Evolutionary conservation across 495 filamentous ascomycete species (phyloP).

Genomic region (Trichoderma orchidacearum): DNA sequence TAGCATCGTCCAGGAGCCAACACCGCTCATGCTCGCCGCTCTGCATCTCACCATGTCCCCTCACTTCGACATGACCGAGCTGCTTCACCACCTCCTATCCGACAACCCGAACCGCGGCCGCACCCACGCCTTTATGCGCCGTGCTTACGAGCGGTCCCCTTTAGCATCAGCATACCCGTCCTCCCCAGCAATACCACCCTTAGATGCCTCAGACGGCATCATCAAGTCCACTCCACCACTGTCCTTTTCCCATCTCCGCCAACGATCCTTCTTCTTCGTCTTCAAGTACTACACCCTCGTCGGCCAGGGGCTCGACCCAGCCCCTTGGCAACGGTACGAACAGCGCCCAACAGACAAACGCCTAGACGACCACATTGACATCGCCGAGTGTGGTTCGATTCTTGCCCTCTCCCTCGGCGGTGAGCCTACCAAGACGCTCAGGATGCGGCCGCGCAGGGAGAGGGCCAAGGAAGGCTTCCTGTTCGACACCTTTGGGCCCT

Average conservation of each 20-base stretch:
- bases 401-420: constrained; percentile 35
- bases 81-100: constrained; percentile 27
- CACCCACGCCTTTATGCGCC: constrained; percentile 21
- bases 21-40: constrained; percentile 35
- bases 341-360: constrained; percentile 20
- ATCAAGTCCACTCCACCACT: constrained; percentile 1
- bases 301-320: constrained; percentile 23
- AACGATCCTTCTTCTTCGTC: constrained; percentile 36
- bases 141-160: constrained; percentile 13
- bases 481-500: constrained; percentile 33
- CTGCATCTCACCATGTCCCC: constrained; percentile 32
- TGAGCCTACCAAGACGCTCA: constrained; percentile 15
- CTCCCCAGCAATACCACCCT: not conserved
- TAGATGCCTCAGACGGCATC: not conserved
- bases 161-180: not conserved
- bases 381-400: constrained; percentile 33
- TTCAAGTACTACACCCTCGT: constrained; percentile 44
- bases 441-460: constrained; percentile 18
- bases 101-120: constrained; percentile 17
- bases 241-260: constrained; percentile 16
- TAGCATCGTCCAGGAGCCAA: constrained; percentile 33
- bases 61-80: constrained; percentile 39
- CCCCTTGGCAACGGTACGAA: constrained; percentile 35
- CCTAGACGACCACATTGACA: constrained; percentile 27
- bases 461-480: constrained; percentile 22